A percentile compares a stretch with the other conserved stretches of the same genome.
Evolutionary conservation across 805 yeast genomes (phyloP).

Genomic region (Yamadazyma ubonensis): DNA sequence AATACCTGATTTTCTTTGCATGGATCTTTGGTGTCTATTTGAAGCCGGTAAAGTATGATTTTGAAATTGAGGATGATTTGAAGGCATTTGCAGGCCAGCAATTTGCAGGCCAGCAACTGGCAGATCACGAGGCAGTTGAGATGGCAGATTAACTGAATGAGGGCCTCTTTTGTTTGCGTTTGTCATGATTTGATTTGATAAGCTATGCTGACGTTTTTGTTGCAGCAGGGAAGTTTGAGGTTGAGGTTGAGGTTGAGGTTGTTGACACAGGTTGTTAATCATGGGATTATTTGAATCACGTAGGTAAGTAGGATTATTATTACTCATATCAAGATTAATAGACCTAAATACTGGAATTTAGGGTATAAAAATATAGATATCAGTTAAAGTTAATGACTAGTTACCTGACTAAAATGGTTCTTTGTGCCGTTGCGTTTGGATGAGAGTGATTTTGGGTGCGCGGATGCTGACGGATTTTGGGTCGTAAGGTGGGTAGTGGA

Average conservation of each 20-base stretch:
- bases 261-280: constrained; percentile 2
- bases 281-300: constrained; percentile 1
- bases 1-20: constrained; percentile 11
- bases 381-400: too few relatives aligned
- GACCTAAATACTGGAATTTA: constrained; percentile 3
- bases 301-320: constrained; percentile 19
- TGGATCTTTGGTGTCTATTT: constrained; percentile 10
- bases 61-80: constrained; percentile 17
- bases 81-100: too few relatives aligned
- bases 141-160: constrained; percentile 10
- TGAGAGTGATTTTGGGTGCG: constrained; percentile 1
- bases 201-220: constrained; percentile 43
- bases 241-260: constrained; percentile 1
- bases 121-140: constrained; percentile 6
- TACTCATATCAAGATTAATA: constrained; percentile 12
- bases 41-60: constrained; percentile 13
- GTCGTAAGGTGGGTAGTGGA: too few relatives aligned
- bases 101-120: constrained; percentile 13
- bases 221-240: constrained; percentile 16
- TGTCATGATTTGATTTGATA: constrained; percentile 31
- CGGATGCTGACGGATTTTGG: too few relatives aligned
- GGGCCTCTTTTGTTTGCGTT: constrained; percentile 38
- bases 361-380: too few relatives aligned
- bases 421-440: constrained; percentile 1
- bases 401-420: too few relatives aligned